Evolutionary conservation across 148 eudicot species (phyloP).

Genomic region (Diospyros kaki): DNA sequence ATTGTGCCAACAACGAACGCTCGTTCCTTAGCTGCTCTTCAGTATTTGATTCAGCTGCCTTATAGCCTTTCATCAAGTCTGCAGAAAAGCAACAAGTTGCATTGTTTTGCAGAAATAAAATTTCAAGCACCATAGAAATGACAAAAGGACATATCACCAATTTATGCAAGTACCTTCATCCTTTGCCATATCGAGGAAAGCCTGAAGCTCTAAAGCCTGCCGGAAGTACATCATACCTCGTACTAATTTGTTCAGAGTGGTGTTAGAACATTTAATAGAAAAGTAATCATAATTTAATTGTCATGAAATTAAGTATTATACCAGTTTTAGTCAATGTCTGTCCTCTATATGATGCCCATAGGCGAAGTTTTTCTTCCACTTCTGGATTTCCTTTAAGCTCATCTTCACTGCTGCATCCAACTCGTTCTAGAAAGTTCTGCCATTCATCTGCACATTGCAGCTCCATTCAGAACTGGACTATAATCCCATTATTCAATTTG

Average conservation of each 20-base stretch:
- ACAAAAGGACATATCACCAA: background rate
- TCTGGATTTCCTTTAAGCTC: constrained; percentile 18
- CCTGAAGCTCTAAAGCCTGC: constrained; percentile 49
- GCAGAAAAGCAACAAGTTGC: constrained; percentile 1
- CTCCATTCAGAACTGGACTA: background rate
- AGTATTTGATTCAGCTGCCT: constrained; percentile 30
- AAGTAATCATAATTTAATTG: background rate
- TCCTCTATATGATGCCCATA: constrained; percentile 52
- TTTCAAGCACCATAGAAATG: background rate
- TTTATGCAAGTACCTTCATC: constrained; percentile 29
- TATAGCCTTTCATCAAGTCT: constrained; percentile 48
- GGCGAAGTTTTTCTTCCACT: constrained; percentile 30
- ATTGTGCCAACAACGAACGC: constrained; percentile 39
- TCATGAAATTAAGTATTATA: background rate
- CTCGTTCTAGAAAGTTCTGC: constrained; percentile 43
- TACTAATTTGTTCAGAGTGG: constrained; percentile 16
- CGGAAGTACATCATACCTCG: constrained; percentile 57
- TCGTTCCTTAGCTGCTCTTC: constrained; percentile 36
- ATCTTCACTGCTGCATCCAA: constrained; percentile 27
- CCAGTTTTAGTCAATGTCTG: constrained; percentile 52
- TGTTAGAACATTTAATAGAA: background rate
- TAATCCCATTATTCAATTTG: background rate
- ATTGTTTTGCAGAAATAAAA: background rate
- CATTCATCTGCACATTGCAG: constrained; percentile 35
- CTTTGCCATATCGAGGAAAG: constrained; percentile 50